Conservation (phyloP, 805 yeast species). For the Starmerella davenportii region DNA sequence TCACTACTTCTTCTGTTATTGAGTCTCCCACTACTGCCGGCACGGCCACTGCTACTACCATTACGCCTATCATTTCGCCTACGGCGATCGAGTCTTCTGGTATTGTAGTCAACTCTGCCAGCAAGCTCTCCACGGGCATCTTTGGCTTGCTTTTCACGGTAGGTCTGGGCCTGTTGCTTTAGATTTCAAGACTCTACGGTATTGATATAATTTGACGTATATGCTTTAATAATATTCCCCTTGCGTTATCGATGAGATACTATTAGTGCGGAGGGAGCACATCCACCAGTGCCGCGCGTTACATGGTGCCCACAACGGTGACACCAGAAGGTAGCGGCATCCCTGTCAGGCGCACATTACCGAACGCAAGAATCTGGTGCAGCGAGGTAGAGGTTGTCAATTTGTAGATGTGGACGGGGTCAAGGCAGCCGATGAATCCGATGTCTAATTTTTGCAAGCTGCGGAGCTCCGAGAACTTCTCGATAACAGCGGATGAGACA, state of each 20-base stretch:
- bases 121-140: too few relatives aligned
- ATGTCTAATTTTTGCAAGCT: conserved; percentile 49
- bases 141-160: too few relatives aligned
- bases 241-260: too few relatives aligned
- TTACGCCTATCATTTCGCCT: background rate
- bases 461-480: conserved; percentile 27
- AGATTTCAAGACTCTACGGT: too few relatives aligned
- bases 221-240: too few relatives aligned
- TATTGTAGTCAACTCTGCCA: too few relatives aligned
- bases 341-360: conserved; percentile 25
- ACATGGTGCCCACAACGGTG: conserved; percentile 19
- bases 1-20: background rate
- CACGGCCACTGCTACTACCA: background rate
- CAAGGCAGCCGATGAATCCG: conserved; percentile 64
- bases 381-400: conserved; percentile 47
- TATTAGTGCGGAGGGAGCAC: too few relatives aligned
- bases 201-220: too few relatives aligned
- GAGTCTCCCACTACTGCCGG: background rate
- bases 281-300: too few relatives aligned
- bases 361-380: conserved; percentile 59
- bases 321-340: conserved; percentile 19
- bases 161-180: too few relatives aligned
- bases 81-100: too few relatives aligned
- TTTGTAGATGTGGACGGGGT: conserved; percentile 45
- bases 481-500: conserved; percentile 28